Evolutionary conservation across 164 flowering plant species (phyloP), one percentile per base, ranked within the genome.

Genomic region (Dillenia suffruticosa): DNA sequence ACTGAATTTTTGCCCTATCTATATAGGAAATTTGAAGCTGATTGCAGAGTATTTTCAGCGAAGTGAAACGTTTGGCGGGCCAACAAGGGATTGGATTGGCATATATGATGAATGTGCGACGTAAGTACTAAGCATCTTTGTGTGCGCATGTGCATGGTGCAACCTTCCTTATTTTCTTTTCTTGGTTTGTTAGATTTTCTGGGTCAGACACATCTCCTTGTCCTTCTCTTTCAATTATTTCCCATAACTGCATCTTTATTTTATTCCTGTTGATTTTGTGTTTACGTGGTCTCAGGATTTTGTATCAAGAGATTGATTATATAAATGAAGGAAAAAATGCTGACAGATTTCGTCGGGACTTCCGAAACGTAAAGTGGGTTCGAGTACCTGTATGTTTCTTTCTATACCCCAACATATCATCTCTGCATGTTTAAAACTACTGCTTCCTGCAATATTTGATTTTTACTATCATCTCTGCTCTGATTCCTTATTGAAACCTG

Each of bases 281-380:
- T 19, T 19, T 19, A 19, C 22, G 22, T 19, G 22, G 22, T 19
- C 22, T 61, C 87, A 94, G 98, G 91, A 90, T 87, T 69, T 79
- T 94, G 84, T 94, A 90, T 70, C 85, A 94, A 72, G 98, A 94
- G 76, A 91, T 94, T 68, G 98, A 94, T 74, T 94, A 94, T 55
- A 86, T 94, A 67, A 94, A 94, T 75, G 98, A 94, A 78, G 98
- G 93, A 54, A 90, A 86, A 73, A 94, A 90, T 81, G 97, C 96
- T 69, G 98, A 94, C 72, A 86, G 78, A 68, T 91, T 94, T 73
- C 87, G 97, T 12, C 71, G 98, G 67, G 97, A 94, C 70, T 94
- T 94, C 68, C 96, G 98, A 44, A 94, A 94, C 65, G 64, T 78
- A 55, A 94, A 90, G 85, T 94, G 98, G 99, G 89, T 94, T 58